phyloP scores from a whole-genome alignment of 257 asterid species.

The Solanum chmielewskii region DNA sequence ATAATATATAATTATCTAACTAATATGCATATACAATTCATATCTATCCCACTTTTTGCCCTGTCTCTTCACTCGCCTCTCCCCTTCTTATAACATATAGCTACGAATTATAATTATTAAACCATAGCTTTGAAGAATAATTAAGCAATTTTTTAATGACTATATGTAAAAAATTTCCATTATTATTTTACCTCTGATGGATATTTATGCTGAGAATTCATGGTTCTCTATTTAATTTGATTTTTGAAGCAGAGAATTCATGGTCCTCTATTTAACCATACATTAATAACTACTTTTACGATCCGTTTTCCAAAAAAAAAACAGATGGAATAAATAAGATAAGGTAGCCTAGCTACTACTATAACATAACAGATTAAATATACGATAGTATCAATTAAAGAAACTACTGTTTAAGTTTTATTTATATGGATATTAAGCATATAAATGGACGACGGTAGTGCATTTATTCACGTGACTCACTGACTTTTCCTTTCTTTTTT shows the following conservation, averaged over 20 bases:
- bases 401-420: neutral
- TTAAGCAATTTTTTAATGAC: too few species aligned
- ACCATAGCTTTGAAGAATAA: rapidly evolving
- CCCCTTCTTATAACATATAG: too few species aligned
- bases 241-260: too few species aligned
- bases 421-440: neutral
- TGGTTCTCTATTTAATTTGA: neutral
- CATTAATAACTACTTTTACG: too few species aligned
- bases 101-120: too few species aligned
- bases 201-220: neutral
- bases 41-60: too few species aligned
- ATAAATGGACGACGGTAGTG: constrained; percentile 10
- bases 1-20: too few species aligned
- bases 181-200: neutral
- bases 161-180: too few species aligned
- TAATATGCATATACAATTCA: too few species aligned
- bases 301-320: neutral
- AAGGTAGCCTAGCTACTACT: neutral
- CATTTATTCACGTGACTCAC: constrained; percentile 26
- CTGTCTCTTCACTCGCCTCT: too few species aligned
- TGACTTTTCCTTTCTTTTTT: neutral
- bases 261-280: too few species aligned
- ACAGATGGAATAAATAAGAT: neutral
- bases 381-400: neutral
- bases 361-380: neutral